These are phyloP conservation scores for Mortierella claussenii DNA, from an alignment of 192 early-diverging fungal species.

Conservation along the genomic window DNA sequence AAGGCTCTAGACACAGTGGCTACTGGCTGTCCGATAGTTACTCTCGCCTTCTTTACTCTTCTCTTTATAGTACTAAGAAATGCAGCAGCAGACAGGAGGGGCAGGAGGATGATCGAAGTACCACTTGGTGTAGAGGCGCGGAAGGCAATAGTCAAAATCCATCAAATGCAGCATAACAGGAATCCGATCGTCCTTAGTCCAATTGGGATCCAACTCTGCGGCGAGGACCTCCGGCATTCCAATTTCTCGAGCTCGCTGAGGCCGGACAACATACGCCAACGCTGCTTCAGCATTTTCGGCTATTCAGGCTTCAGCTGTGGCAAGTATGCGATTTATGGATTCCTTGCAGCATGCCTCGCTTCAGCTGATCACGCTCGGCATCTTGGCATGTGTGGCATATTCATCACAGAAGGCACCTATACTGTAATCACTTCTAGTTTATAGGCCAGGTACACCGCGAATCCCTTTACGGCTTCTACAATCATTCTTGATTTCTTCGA, in stretches of 20 bases:
- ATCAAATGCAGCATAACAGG: background rate
- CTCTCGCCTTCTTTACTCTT: background rate
- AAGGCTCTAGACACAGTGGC: background rate
- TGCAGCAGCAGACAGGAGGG: background rate
- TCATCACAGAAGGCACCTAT: no score
- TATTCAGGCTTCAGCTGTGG: conserved; percentile 25
- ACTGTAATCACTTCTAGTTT: no score
- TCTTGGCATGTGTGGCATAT: no score
- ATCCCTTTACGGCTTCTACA: no score
- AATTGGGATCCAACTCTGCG: conserved; percentile 3
- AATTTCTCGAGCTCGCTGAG: conserved; percentile 12
- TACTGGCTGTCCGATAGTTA: background rate
- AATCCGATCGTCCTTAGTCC: background rate
- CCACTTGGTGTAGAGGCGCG: conserved; percentile 1
- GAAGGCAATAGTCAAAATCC: conserved; percentile 3
- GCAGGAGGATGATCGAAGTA: background rate
- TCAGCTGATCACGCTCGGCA: no score
- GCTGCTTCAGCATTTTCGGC: conserved; percentile 15
- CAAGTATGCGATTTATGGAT: conserved; percentile 10
- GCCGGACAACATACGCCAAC: conserved; percentile 12
- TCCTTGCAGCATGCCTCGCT: no score
- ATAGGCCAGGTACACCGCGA: no score
- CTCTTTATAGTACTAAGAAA: background rate
- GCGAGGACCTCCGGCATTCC: conserved; percentile 15
- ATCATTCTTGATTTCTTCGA: no score